Base-by-base conservation (phyloP, 768 basidiomycete species). In the Pisolithus sp. region DNA sequence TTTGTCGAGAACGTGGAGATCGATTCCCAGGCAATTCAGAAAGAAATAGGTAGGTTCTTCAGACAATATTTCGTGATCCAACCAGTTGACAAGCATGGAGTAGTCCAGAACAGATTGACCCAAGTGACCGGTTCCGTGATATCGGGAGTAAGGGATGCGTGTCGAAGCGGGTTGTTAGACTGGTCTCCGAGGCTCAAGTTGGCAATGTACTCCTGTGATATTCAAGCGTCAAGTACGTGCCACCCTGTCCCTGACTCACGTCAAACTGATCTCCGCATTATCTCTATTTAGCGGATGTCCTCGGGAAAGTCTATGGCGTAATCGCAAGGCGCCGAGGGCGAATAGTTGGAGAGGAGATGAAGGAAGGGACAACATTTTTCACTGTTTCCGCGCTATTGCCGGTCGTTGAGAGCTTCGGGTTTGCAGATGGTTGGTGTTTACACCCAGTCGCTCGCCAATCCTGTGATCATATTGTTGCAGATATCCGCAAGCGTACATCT, bases 161-260 rank as follows among this genome's bases (percentile, higher is more conserved):
- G 93, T 65, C 80, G 89, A 53, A 86, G 83, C 57, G 93, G 89
- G 1, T 66, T 99, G 51, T 72, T 98, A 42, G 96, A 98, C 68
- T 99, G 96, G 96, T 97, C 94, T 2, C 96, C 96, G 13, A 77
- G 96, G 52, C 77, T 99, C 58, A 90, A 94, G 83, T 73, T 99
- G 58, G 96, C 96, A 0, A 98, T 98, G 93, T 99, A 99, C 67
- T 86, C 88, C 12, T 99, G 95, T 68, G 94, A 98, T 62, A 98
- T 99, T 49, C 96, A 97, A 71, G 91, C 94, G 1, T 93, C 95
- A 15, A 91, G 94, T 97, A 65, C 63, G 90, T 76, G 13, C 30
- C 41, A 24, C 12, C 15, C 38, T 5, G 38, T 52, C 43, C 34
- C 43, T 45, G 48, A 44, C 49, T 31, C 40, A 34, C 40, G 23